Conservation (phyloP, 768 basidiomycete genomes). For the Boletus reticulatus region DNA sequence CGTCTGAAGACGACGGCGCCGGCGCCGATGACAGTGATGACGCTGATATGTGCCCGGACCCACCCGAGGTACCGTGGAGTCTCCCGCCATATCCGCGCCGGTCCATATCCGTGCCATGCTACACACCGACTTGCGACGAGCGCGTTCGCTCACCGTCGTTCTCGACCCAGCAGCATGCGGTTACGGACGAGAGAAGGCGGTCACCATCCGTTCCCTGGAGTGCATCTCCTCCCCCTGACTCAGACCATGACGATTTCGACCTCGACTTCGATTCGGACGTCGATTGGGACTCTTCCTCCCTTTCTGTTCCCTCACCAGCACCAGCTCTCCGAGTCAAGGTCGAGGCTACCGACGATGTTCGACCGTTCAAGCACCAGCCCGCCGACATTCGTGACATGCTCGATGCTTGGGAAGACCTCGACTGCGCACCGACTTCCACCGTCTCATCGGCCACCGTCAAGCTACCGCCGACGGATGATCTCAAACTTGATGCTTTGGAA, state of each 20-base stretch:
- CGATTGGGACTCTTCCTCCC: constrained; percentile 55
- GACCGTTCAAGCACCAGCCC: constrained; percentile 55
- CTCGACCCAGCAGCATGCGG: constrained; percentile 21
- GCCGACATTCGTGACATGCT: constrained; percentile 62
- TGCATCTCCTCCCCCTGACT: constrained; percentile 72
- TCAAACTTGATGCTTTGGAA: constrained; percentile 44
- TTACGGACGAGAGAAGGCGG: constrained; percentile 38
- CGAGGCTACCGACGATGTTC: constrained; percentile 26
- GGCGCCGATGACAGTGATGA: constrained; percentile 22
- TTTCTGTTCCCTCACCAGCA: constrained; percentile 21
- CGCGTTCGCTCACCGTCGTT: constrained; percentile 31
- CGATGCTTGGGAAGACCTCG: constrained; percentile 69
- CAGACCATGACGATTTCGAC: constrained; percentile 45
- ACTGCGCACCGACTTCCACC: constrained; percentile 32
- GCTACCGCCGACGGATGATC: constrained; percentile 33
- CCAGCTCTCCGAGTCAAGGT: constrained; percentile 19
- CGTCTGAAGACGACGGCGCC: constrained; percentile 38
- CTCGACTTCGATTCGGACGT: constrained; percentile 56
- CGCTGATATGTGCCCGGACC: constrained; percentile 16
- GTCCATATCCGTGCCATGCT: constrained; percentile 55
- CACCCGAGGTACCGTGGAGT: constrained; percentile 43
- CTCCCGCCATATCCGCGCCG: constrained; percentile 57
- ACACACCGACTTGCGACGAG: constrained; percentile 45
- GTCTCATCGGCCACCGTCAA: constrained; percentile 30
- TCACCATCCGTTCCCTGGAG: constrained; percentile 60